Conservation (phyloP, 192 early-diverging fungal species). For the Rhizoclosmatium sp. region DNA sequence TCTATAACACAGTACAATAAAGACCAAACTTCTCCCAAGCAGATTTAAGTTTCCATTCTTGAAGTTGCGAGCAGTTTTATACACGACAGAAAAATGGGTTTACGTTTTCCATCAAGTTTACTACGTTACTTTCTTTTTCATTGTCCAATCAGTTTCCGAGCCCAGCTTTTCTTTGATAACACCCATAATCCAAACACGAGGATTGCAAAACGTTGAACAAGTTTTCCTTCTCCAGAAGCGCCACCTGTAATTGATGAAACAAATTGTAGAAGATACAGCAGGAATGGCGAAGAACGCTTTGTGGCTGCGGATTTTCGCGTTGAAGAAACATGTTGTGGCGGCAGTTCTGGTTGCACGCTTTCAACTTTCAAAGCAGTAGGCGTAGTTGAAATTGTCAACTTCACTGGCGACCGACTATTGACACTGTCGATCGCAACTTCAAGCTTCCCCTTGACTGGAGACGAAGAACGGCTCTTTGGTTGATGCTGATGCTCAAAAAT, state of each 20-base stretch:
- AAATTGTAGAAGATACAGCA: background rate
- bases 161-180: too few species aligned
- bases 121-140: too few species aligned
- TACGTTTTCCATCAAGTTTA: too few species aligned
- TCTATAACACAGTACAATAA: too few species aligned
- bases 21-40: too few species aligned
- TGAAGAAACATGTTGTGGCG: background rate
- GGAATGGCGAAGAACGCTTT: background rate
- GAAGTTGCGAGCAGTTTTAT: too few species aligned
- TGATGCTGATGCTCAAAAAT: background rate
- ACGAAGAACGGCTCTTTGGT: slow-evolving; percentile 40
- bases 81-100: too few species aligned
- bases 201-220: background rate
- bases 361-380: background rate
- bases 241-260: background rate
- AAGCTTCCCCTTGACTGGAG: background rate
- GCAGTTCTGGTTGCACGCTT: background rate
- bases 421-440: background rate
- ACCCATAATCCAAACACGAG: background rate
- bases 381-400: background rate
- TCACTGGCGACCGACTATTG: background rate
- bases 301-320: background rate
- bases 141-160: too few species aligned
- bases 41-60: too few species aligned
- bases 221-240: background rate